phyloP scores from a whole-genome alignment of 2,329 filamentous ascomycete species.

The Colletotrichum musae region DNA sequence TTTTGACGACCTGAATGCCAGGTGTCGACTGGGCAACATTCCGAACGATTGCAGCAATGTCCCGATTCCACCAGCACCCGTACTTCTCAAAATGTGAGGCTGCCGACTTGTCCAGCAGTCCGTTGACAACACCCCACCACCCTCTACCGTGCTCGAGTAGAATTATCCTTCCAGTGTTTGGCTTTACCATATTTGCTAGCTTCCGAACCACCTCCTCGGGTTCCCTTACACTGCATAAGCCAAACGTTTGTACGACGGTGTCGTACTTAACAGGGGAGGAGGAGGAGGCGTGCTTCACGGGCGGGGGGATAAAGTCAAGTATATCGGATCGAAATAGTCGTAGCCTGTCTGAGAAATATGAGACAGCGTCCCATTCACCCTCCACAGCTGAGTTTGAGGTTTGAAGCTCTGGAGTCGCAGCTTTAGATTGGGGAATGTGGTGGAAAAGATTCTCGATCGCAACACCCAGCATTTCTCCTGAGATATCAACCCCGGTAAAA shows the following conservation, averaged over 20 bases:
- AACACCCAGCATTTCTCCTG: conserved; percentile 71
- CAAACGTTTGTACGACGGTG: conserved; percentile 65
- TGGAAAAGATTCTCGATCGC: conserved; percentile 66
- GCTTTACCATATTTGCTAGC: conserved; percentile 66
- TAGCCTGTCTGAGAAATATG: conserved; percentile 58
- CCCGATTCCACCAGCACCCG: conserved; percentile 79
- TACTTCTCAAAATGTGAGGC: conserved; percentile 70
- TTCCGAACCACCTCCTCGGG: conserved; percentile 68
- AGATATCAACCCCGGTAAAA: conserved; percentile 75
- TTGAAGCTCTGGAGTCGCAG: conserved; percentile 43
- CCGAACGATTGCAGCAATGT: conserved; percentile 69
- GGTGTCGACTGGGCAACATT: conserved; percentile 63
- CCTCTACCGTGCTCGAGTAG: conserved; percentile 75
- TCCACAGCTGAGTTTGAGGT: not conserved
- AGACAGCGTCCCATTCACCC: conserved; percentile 5
- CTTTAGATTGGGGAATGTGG: conserved; percentile 55
- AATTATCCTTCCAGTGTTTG: conserved; percentile 71
- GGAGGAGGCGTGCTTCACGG: conserved; percentile 41
- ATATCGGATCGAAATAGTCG: conserved; percentile 66
- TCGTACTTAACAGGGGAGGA: conserved; percentile 47
- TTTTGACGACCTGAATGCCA: conserved; percentile 69
- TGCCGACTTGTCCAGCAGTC: conserved; percentile 69
- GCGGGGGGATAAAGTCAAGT: conserved; percentile 57
- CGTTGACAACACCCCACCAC: conserved; percentile 68
- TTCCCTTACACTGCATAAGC: conserved; percentile 73